Percentiles rank a stretch among this genome's conserved stretches.
These are phyloP conservation scores for Globisporangium canariense DNA, from an alignment of 352 stramenopile genomes.

Conservation along the genomic window DNA sequence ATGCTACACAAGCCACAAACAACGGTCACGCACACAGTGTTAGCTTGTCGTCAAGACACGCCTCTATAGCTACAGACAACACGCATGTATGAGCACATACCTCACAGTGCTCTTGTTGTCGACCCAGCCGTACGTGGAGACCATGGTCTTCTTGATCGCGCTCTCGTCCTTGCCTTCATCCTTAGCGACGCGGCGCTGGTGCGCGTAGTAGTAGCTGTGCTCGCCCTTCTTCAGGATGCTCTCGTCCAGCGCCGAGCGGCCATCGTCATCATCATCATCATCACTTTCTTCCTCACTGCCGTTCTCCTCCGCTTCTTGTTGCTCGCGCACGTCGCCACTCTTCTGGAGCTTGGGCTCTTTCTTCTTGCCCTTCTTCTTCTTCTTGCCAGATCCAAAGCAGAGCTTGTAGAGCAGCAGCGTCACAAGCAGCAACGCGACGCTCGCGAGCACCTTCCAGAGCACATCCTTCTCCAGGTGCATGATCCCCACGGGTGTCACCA, in stretches of 20 bases:
- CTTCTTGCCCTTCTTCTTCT: slow-evolving; percentile 15
- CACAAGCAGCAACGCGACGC: slow-evolving; percentile 29
- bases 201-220: slow-evolving; percentile 86
- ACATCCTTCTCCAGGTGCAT: slow-evolving; percentile 55
- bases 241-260: slow-evolving; percentile 48
- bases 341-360: slow-evolving; percentile 33
- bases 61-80: not conserved
- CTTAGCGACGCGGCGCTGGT: slow-evolving; percentile 36
- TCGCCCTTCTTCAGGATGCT: slow-evolving; percentile 65
- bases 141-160: slow-evolving; percentile 43
- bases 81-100: slow-evolving; percentile 14
- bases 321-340: slow-evolving; percentile 15
- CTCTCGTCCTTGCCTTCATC: slow-evolving; percentile 13
- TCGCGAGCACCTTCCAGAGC: slow-evolving; percentile 36
- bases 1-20: slow-evolving; percentile 39
- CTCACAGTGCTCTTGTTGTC: slow-evolving; percentile 66
- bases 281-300: slow-evolving; percentile 11
- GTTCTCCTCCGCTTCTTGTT: not conserved
- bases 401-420: slow-evolving; percentile 29
- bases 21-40: not conserved
- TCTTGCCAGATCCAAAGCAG: slow-evolving; percentile 12
- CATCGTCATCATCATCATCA: slow-evolving; percentile 20
- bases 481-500: slow-evolving; percentile 71
- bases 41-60: not conserved
- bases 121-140: slow-evolving; percentile 80